These are phyloP conservation scores for Limonomyces culmigenus DNA, from an alignment of 1,284 basidiomycete genomes.

Conservation along the genomic window DNA sequence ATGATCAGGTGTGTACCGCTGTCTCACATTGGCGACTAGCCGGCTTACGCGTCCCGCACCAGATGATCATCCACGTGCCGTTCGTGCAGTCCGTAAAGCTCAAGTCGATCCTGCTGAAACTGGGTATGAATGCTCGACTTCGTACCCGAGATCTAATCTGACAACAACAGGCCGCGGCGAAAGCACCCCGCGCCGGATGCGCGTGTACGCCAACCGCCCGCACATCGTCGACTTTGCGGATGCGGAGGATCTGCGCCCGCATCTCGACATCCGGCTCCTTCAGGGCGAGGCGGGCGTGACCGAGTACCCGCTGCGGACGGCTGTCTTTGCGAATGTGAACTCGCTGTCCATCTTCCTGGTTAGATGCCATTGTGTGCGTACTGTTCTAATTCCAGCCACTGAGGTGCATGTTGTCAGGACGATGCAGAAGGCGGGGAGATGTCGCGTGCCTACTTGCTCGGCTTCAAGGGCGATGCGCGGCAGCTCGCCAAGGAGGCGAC, in stretches of 20 bases:
- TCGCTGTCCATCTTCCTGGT: conserved; percentile 67
- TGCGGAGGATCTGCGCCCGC: conserved; percentile 46
- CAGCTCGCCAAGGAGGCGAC: conserved; percentile 38
- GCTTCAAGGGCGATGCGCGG: conserved; percentile 61
- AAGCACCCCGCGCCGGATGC: conserved; percentile 41
- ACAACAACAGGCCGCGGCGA: conserved; percentile 46
- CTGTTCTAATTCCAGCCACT: not conserved
- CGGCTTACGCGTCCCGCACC: conserved; percentile 5
- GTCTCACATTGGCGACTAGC: conserved; percentile 2
- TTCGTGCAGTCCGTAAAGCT: conserved; percentile 65
- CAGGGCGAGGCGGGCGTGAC: conserved; percentile 48
- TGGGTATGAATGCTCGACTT: too few species aligned
- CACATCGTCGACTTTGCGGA: conserved; percentile 63
- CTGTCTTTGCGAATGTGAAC: conserved; percentile 59
- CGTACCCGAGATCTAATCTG: too few species aligned
- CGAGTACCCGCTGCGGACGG: conserved; percentile 63
- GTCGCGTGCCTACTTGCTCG: conserved; percentile 57
- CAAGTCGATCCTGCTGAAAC: conserved; percentile 53
- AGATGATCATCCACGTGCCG: conserved; percentile 69
- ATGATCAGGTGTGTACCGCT: conserved; percentile 45
- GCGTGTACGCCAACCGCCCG: conserved; percentile 52
- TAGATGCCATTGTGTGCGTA: conserved; percentile 14
- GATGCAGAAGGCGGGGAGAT: conserved; percentile 46
- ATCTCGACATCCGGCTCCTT: conserved; percentile 51
- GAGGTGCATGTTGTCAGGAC: conserved; percentile 22